Base-by-base conservation (phyloP, 2,329 filamentous ascomycete genomes). In the Ceratocystis lukuohia region DNA sequence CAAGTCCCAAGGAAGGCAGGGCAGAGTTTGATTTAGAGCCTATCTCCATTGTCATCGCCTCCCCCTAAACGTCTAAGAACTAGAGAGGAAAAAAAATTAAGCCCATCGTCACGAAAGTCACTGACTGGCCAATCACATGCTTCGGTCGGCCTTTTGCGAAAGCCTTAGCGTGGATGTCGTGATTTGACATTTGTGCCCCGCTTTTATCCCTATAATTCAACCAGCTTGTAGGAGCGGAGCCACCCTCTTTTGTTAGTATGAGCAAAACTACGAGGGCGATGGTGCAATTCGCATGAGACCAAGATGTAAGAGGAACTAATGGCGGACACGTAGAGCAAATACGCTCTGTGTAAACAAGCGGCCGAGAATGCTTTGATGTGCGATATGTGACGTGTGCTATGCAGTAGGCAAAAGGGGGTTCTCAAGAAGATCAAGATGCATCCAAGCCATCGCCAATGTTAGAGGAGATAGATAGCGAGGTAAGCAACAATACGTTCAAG, bases 91-190 rank as follows among this genome's bases (percentile, higher is more conserved):
- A 41, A 41, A 41, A 53, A 8, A 57, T 17, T 8, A 25, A 33
- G 25, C 5, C 50, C 50, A 56, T 15, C 20, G 50, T 10, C 25
- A 22, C 8, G 50, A 3, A 22, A 28, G 8, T 5, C 50, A 28
- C 50, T 17, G 10, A 5, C 53, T n/a, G 20, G 45, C 65, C 65
- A 66, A 66, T 66, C 76, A 79, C 77, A 78, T 76, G 12, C 62
- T 3, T 22, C 62, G 22, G 22, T 22, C 17, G 33, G 41, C 30
- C 12, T 70, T 73, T 78, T 76, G 76, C 77, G 77, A 79, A 77
- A 77, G 78, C 74, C 69, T 75, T 80, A 79, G 78, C 77, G 77
- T 76, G 74, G 78, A 80, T 80, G 78, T 79, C 78, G 78, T 80
- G 78, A 79, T 80, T 67, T 61, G 33, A 45, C 59, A n/a, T 12